phyloP scores from a whole-genome alignment of 2,329 filamentous ascomycete species.

The Ascochyta viciae-villosae region DNA sequence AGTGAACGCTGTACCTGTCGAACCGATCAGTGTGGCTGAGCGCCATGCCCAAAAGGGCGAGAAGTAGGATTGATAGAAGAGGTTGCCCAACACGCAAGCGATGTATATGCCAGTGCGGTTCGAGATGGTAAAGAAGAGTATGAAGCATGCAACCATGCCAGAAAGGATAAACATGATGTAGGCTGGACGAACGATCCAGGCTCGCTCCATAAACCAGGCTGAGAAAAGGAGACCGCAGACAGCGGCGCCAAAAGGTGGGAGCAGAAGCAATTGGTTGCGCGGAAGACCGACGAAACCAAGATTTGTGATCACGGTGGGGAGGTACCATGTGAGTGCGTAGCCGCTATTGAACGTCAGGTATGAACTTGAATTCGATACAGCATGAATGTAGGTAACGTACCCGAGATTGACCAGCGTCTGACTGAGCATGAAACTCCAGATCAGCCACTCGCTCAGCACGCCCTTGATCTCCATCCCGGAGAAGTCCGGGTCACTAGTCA shows the following conservation, averaged over 20 bases:
- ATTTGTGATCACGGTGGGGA: conserved; percentile 53
- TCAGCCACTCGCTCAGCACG: conserved; percentile 45
- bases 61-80: conserved; percentile 53
- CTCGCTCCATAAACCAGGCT: conserved; percentile 51
- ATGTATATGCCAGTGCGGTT: conserved; percentile 51
- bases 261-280: conserved; percentile 55
- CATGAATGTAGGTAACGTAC: conserved; percentile 1
- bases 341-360: conserved; percentile 26
- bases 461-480: conserved; percentile 46
- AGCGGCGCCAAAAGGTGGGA: conserved; percentile 52
- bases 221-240: conserved; percentile 50
- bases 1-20: conserved; percentile 56
- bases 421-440: conserved; percentile 49
- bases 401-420: conserved; percentile 52
- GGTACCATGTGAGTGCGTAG: conserved; percentile 53
- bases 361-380: background rate
- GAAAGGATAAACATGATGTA: conserved; percentile 52
- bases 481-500: conserved; percentile 49
- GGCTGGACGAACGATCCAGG: conserved; percentile 52
- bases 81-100: conserved; percentile 53
- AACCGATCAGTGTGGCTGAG: conserved; percentile 37
- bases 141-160: conserved; percentile 53
- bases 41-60: conserved; percentile 35
- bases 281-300: conserved; percentile 54
- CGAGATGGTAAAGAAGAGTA: conserved; percentile 51